A percentile compares a stretch with the other conserved stretches of the same genome.
Evolutionary conservation across 2,329 filamentous ascomycete genomes (phyloP).

Genomic region (Penicillium frequentans): DNA sequence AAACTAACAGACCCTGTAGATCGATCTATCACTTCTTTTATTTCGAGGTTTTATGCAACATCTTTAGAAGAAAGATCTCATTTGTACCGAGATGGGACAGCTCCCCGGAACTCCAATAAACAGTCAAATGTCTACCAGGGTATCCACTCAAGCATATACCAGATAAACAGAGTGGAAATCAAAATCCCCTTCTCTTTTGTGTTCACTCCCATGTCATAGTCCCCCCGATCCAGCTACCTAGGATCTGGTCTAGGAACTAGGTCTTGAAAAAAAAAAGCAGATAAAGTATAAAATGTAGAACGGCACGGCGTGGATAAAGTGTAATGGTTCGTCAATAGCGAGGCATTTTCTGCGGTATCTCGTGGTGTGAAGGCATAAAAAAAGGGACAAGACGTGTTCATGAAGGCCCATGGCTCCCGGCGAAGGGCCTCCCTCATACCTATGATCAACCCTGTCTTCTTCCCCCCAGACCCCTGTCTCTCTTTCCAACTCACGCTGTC

Average conservation of each 20-base stretch:
- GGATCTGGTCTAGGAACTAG: not conserved
- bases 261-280: not conserved
- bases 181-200: not conserved
- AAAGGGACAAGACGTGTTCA: conserved; percentile 20
- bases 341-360: conserved; percentile 39
- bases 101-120: conserved; percentile 20
- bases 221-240: not conserved
- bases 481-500: conserved; percentile 1
- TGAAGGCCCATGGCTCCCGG: conserved; percentile 19
- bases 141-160: not conserved
- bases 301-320: not conserved
- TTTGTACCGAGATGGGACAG: not conserved
- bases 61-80: not conserved
- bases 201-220: not conserved
- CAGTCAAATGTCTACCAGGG: conserved; percentile 8
- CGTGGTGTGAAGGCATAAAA: conserved; percentile 32
- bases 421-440: conserved; percentile 15
- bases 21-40: not conserved
- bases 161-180: not conserved
- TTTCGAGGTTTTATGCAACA: not conserved
- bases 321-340: conserved; percentile 34
- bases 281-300: not conserved
- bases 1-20: not conserved
- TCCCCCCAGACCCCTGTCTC: conserved; percentile 6
- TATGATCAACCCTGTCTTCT: conserved; percentile 2